phyloP scores from a whole-genome alignment of 805 yeast genomes.

The Jamesozyma hellenica region DNA sequence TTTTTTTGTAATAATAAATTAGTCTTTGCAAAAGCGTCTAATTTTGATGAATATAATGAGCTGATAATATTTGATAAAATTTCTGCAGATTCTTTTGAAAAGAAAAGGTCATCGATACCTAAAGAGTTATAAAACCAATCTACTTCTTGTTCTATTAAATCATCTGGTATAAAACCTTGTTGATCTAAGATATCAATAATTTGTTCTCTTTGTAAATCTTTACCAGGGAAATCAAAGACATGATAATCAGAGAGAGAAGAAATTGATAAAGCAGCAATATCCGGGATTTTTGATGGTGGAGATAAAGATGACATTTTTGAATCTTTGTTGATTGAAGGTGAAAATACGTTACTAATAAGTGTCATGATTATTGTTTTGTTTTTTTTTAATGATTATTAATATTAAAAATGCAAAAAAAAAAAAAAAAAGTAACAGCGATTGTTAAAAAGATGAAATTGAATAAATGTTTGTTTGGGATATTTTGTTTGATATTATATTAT shows the following conservation, averaged over 20 bases:
- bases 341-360: neutral
- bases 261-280: slow-evolving; percentile 33
- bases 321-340: neutral
- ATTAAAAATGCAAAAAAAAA: no score
- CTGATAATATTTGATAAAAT: slow-evolving; percentile 78
- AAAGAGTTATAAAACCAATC: slow-evolving; percentile 79
- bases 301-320: neutral
- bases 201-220: slow-evolving; percentile 65
- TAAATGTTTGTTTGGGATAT: no score
- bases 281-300: slow-evolving; percentile 23
- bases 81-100: slow-evolving; percentile 73
- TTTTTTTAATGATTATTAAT: no score
- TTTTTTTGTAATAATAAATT: slow-evolving; percentile 28
- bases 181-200: slow-evolving; percentile 75
- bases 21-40: slow-evolving; percentile 71
- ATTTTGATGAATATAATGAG: slow-evolving; percentile 84
- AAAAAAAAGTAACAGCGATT: no score
- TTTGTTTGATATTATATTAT: no score
- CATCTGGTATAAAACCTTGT: slow-evolving; percentile 83
- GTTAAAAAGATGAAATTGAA: no score
- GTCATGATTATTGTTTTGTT: no score
- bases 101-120: slow-evolving; percentile 88
- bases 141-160: slow-evolving; percentile 75
- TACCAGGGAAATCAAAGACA: slow-evolving; percentile 66
- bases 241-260: slow-evolving; percentile 55